Evolutionary conservation across 1,139 yeast genomes (phyloP).

Genomic region (Candida freyschussii): DNA sequence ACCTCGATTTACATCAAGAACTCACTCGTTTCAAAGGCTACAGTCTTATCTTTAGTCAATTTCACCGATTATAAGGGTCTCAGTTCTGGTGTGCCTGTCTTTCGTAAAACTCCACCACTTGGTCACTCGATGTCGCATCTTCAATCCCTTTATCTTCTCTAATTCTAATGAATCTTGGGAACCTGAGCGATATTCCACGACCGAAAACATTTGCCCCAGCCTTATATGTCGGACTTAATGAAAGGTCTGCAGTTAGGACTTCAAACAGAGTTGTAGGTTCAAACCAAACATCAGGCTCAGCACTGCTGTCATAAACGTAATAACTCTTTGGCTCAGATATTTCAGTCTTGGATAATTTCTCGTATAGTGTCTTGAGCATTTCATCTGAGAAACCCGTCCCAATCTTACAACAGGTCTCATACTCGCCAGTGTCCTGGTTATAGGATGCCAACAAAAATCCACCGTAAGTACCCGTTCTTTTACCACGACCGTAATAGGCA

Average conservation of each 20-base stretch:
- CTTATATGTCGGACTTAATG: slow-evolving; percentile 87
- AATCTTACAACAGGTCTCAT: slow-evolving; percentile 91
- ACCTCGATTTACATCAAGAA: too few relatives aligned
- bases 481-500: slow-evolving; percentile 91
- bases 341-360: slow-evolving; percentile 64
- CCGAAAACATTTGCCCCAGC: slow-evolving; percentile 79
- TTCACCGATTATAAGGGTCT: too few relatives aligned
- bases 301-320: slow-evolving; percentile 64
- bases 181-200: slow-evolving; percentile 85
- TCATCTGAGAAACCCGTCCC: slow-evolving; percentile 98
- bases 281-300: slow-evolving; percentile 93
- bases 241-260: slow-evolving; percentile 89
- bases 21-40: too few relatives aligned
- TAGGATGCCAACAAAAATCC: slow-evolving; percentile 89
- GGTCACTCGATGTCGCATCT: slow-evolving; percentile 86
- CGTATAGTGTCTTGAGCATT: slow-evolving; percentile 55
- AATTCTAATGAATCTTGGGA: slow-evolving; percentile 81
- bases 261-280: slow-evolving; percentile 87
- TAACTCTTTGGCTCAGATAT: slow-evolving; percentile 64
- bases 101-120: slow-evolving; percentile 84
- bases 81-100: slow-evolving; percentile 66
- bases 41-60: too few relatives aligned
- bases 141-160: slow-evolving; percentile 87
- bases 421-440: slow-evolving; percentile 85
- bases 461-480: slow-evolving; percentile 91